Conservation (phyloP, 2,329 filamentous ascomycete genomes). For the Apiospora hydei region DNA sequence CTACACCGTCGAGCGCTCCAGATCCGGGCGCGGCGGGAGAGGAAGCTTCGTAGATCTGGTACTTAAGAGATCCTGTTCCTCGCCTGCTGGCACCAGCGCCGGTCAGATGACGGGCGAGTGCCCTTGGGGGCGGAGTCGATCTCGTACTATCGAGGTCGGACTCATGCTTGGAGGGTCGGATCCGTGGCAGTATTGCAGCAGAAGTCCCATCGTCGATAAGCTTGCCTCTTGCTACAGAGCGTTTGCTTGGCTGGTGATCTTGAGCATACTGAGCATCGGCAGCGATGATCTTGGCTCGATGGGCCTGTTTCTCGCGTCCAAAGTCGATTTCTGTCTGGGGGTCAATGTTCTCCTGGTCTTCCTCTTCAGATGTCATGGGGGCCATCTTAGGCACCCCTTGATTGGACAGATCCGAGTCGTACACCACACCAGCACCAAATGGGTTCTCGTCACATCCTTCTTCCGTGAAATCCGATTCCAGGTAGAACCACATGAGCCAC, state of each 20-base stretch:
- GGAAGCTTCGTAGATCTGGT: conserved; percentile 66
- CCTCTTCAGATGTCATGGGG: conserved; percentile 70
- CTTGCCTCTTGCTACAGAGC: conserved; percentile 48
- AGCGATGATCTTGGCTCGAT: conserved; percentile 76
- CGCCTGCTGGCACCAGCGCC: conserved; percentile 49
- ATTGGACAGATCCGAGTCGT: conserved; percentile 68
- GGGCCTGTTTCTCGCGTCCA: conserved; percentile 66
- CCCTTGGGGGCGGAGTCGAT: conserved; percentile 58
- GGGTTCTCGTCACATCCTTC: conserved; percentile 91
- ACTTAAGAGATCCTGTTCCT: conserved; percentile 60
- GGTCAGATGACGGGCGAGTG: conserved; percentile 43
- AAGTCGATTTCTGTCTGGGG: conserved; percentile 56
- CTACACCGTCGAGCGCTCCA: conserved; percentile 61
- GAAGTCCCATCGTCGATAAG: conserved; percentile 59
- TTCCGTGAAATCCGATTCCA: conserved; percentile 92
- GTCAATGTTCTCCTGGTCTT: conserved; percentile 76
- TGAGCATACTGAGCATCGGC: conserved; percentile 75
- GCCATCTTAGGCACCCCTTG: conserved; percentile 74
- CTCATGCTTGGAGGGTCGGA: conserved; percentile 68
- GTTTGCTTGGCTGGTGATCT: conserved; percentile 63
- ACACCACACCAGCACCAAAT: conserved; percentile 78
- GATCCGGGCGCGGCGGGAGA: conserved; percentile 61
- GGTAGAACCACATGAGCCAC: conserved; percentile 99
- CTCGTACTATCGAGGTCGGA: conserved; percentile 61
- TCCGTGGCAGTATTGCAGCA: conserved; percentile 65